A percentile compares a stretch with the other conserved stretches of the same genome.
These are phyloP conservation scores for Ormosia emarginata DNA, from an alignment of 306 rosid genomes.

Conservation along the genomic window DNA sequence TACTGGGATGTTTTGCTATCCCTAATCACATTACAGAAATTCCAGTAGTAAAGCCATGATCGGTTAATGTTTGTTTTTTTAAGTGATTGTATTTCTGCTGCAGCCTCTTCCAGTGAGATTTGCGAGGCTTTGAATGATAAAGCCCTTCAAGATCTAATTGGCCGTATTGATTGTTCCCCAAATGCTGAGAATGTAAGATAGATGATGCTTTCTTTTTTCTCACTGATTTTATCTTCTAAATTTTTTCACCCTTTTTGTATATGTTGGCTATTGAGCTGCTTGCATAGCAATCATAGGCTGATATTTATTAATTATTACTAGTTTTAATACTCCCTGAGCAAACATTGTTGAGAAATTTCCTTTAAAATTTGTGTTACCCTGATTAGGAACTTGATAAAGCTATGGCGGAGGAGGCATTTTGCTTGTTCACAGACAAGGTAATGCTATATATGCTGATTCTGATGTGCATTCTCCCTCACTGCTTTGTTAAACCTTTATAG, in stretches of 20 bases:
- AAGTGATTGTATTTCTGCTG: constrained; percentile 20
- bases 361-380: constrained; percentile 21
- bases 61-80: neutral
- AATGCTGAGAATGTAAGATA: constrained; percentile 64
- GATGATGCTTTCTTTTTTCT: neutral
- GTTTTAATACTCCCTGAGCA: neutral
- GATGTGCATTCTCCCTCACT: neutral
- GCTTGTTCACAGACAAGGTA: constrained; percentile 68
- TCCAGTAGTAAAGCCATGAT: neutral
- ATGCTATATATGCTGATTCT: constrained; percentile 8
- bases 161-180: constrained; percentile 48
- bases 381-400: constrained; percentile 78
- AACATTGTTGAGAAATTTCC: neutral
- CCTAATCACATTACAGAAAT: neutral
- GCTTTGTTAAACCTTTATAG: neutral
- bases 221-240: neutral
- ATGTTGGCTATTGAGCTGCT: neutral
- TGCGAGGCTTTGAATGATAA: constrained; percentile 55
- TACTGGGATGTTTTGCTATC: too few species aligned
- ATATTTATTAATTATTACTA: neutral
- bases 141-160: constrained; percentile 57
- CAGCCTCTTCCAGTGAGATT: constrained; percentile 83
- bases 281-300: neutral
- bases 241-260: neutral
- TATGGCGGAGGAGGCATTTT: constrained; percentile 60